Percentiles rank a stretch among this genome's conserved stretches.
Conservation (phyloP, 495 filamentous ascomycete species). For the Usnea hakonensis region DNA sequence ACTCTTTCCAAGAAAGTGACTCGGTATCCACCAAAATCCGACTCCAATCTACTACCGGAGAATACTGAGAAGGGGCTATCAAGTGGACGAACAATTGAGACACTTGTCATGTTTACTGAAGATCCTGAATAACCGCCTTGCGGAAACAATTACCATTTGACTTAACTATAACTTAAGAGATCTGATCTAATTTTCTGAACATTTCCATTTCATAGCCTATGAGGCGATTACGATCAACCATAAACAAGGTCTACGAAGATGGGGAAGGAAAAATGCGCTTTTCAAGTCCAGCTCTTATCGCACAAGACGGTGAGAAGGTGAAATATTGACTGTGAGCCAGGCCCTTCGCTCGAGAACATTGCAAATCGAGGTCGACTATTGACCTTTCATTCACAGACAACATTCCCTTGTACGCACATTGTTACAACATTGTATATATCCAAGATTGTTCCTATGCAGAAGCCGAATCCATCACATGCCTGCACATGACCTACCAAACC, state of each 20-base stretch:
- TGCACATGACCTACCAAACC: background rate
- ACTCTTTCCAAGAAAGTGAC: background rate
- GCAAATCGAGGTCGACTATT: background rate
- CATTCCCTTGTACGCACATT: background rate
- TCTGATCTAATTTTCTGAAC: background rate
- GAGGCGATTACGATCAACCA: background rate
- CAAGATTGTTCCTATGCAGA: background rate
- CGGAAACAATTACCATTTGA: background rate
- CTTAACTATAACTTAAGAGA: background rate
- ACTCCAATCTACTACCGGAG: background rate
- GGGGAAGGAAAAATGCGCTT: background rate
- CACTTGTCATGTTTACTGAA: background rate
- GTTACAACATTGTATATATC: background rate
- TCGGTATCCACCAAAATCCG: background rate
- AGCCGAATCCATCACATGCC: background rate
- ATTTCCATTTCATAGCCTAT: background rate
- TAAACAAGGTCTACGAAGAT: background rate
- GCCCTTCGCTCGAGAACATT: background rate
- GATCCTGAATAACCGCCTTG: background rate
- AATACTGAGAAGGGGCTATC: background rate
- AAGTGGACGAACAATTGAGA: background rate
- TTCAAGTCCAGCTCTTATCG: background rate
- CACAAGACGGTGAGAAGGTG: background rate
- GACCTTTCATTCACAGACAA: background rate
- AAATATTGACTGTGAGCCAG: too few relatives aligned